Evolutionary conservation across 768 basidiomycete species (phyloP).

Genomic region (Brasilioporus rufonigricans): DNA sequence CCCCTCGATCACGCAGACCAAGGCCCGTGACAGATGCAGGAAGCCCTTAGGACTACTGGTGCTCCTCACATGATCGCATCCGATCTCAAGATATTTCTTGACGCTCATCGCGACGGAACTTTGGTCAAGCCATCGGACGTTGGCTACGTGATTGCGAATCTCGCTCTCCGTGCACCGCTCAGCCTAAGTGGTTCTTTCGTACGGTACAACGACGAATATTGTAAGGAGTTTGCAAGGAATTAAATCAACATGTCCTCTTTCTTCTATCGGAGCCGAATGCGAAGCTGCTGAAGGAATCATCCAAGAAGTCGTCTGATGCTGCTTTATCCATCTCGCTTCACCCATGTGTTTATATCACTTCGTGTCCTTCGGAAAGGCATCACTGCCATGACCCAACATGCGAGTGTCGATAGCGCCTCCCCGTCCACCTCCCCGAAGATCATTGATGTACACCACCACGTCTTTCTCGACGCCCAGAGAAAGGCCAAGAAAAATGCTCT

Average conservation of each 20-base stretch:
- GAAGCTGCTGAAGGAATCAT: conserved; percentile 18
- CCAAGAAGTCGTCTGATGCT: conserved; percentile 6
- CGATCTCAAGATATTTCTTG: conserved; percentile 58
- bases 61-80: conserved; percentile 49
- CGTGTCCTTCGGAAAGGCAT: not conserved
- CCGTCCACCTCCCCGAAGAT: conserved; percentile 12
- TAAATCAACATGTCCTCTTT: conserved; percentile 11
- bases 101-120: conserved; percentile 58
- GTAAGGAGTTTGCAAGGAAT: conserved; percentile 49
- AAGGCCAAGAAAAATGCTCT: conserved; percentile 45
- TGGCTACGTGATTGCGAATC: conserved; percentile 75
- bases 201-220: conserved; percentile 74
- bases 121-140: conserved; percentile 73
- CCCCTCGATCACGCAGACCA: not conserved
- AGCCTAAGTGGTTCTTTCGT: conserved; percentile 74
- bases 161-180: conserved; percentile 64
- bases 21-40: conserved; percentile 63
- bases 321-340: not conserved
- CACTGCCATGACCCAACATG: conserved; percentile 15
- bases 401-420: not conserved
- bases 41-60: conserved; percentile 48
- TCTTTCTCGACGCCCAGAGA: conserved; percentile 53
- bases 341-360: not conserved
- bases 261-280: conserved; percentile 14
- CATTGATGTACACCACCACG: conserved; percentile 78